Evolutionary conservation across 176 grass and related monocot genomes (phyloP), one percentile per base, ranked within the genome.

Genomic region (Chloris gayana): DNA sequence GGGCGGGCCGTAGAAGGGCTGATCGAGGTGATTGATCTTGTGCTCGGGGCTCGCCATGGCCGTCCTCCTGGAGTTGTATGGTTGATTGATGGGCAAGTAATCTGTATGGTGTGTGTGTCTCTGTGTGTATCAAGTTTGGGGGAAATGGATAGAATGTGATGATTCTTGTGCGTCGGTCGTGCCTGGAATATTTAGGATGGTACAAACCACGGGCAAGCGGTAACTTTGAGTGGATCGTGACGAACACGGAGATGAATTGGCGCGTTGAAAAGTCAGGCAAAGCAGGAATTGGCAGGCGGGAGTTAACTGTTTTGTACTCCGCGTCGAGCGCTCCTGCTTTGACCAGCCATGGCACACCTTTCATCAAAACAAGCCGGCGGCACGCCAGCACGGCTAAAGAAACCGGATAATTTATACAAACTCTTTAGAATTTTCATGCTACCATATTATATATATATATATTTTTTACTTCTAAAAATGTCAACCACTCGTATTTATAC

Each of bases 21-120:
- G 63, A 64, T 80, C 42, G 26, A 85, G 71, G 50, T 80, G 70
- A 6, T 63, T 72, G 6, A 77, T 49, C 72, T 76, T 87, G 85
- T 82, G 85, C 72, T 77, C 70, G 30, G 37, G 85, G 57, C 12
- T 54, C 21, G 71, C 78, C 78, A 87, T 82, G 14, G 78, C 47
- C 14, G 7, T 17, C 24, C 34, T 30, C 8, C n/a, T n/a, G n/a
- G 25, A 66, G 27, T 1, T 29, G 46, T 29, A 33, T 57, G 0
- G 60, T 9, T 0, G 47, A 8, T 24, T 4, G 32, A 31, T 12
- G 56, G 33, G 39, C 42, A 5, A 5, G 33, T 65, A 37, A 26
- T 12, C 2, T 1, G 21, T 53, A 14, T n/a, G 13, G 4, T 45
- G 34, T n/a, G 15, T 24, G 9, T n/a, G n/a, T n/a, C n/a, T n/a